Evolutionary conservation across 371 early-diverging fungal genomes (phyloP).

Genomic region (Circinella minor): DNA sequence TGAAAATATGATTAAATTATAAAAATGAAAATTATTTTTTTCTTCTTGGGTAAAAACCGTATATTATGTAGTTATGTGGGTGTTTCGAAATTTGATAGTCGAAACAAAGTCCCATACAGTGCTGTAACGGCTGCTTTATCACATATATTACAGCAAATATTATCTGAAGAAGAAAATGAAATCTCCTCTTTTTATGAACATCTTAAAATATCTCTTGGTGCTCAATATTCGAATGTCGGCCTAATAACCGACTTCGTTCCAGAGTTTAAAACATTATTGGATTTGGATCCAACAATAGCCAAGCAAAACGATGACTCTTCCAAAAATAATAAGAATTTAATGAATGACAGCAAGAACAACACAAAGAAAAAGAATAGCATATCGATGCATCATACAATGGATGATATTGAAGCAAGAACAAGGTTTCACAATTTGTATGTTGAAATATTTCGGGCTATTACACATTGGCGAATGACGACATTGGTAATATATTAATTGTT

Average conservation of each 20-base stretch:
- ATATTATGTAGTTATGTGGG: slow-evolving; percentile 39
- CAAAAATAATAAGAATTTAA: background rate
- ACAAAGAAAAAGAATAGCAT: too few species aligned
- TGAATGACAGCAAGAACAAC: slow-evolving; percentile 16
- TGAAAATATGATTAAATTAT: background rate
- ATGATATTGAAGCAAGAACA: slow-evolving; percentile 42
- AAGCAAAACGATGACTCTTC: too few species aligned
- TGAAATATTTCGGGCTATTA: slow-evolving; percentile 43
- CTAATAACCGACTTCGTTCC: slow-evolving; percentile 44
- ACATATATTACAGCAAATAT: slow-evolving; percentile 47
- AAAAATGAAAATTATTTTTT: background rate
- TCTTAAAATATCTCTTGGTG: slow-evolving; percentile 33
- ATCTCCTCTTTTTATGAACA: slow-evolving; percentile 38
- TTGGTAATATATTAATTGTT: slow-evolving; percentile 28
- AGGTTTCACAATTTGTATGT: slow-evolving; percentile 48
- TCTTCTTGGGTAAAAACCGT: too few species aligned
- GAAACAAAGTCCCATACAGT: slow-evolving; percentile 46
- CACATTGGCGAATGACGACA: slow-evolving; percentile 53
- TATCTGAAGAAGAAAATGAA: slow-evolving; percentile 49
- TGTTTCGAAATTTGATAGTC: slow-evolving; percentile 41
- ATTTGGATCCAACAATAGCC: background rate
- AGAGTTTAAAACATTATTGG: slow-evolving; percentile 41
- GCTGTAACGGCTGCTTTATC: slow-evolving; percentile 43
- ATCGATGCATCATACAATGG: slow-evolving; percentile 15
- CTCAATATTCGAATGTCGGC: slow-evolving; percentile 42